These are phyloP conservation scores for Dianthus caryophyllus DNA, from an alignment of 148 eudicot species.

Conservation along the genomic window DNA sequence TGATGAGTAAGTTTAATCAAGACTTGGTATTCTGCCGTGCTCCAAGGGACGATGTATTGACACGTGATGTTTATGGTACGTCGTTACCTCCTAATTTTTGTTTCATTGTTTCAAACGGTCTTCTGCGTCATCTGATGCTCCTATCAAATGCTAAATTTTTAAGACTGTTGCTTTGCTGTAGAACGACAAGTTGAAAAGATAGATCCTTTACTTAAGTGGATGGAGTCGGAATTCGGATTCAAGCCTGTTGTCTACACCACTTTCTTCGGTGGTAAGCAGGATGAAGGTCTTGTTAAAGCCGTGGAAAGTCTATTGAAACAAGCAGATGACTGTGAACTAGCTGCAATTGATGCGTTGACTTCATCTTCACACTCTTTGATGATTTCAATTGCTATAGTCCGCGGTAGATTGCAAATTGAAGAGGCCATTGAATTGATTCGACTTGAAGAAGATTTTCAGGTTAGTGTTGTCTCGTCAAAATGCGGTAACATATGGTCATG, in stretches of 20 bases:
- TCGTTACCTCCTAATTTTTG: neutral
- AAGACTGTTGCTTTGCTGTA: slow-evolving; percentile 23
- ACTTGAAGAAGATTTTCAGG: slow-evolving; percentile 96
- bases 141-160: slow-evolving; percentile 10
- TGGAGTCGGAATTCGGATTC: slow-evolving; percentile 79
- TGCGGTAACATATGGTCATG: too few relatives aligned
- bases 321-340: slow-evolving; percentile 78
- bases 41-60: slow-evolving; percentile 65
- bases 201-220: slow-evolving; percentile 77
- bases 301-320: slow-evolving; percentile 55
- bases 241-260: slow-evolving; percentile 73
- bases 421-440: slow-evolving; percentile 87
- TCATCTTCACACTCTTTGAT: slow-evolving; percentile 73
- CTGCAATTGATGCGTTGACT: slow-evolving; percentile 87
- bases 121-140: neutral
- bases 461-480: too few relatives aligned
- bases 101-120: neutral
- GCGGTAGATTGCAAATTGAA: slow-evolving; percentile 64
- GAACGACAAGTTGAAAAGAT: slow-evolving; percentile 81
- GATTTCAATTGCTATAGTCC: slow-evolving; percentile 60
- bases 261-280: slow-evolving; percentile 90
- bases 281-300: slow-evolving; percentile 68
- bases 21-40: slow-evolving; percentile 93
- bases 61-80: slow-evolving; percentile 67
- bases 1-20: slow-evolving; percentile 74